A percentile compares a stretch with the other conserved stretches of the same genome.
Evolutionary conservation across 495 filamentous ascomycete genomes (phyloP).

Genomic region (Sordaria brevicollis): DNA sequence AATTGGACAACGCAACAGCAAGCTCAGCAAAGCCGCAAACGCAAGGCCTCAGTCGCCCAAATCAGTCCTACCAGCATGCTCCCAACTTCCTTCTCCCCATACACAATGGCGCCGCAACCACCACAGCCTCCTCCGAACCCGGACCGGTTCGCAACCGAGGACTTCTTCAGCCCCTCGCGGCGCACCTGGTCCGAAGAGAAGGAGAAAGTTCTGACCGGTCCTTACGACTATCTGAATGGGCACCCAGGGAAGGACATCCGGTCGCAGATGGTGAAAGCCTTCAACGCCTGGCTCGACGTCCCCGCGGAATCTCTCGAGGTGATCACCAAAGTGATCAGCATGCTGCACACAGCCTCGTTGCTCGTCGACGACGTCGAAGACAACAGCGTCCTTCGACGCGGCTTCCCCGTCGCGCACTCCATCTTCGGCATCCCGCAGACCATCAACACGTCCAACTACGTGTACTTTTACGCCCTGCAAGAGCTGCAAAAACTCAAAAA

Average conservation of each 20-base stretch:
- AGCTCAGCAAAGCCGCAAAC: slow-evolving; percentile 21
- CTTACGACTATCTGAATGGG: slow-evolving; percentile 76
- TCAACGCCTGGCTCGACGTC: slow-evolving; percentile 83
- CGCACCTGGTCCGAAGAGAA: slow-evolving; percentile 58
- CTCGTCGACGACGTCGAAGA: slow-evolving; percentile 93
- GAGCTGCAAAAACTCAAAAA: slow-evolving; percentile 71
- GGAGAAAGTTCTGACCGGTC: slow-evolving; percentile 70
- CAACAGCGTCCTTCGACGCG: slow-evolving; percentile 70
- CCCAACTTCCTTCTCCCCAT: slow-evolving; percentile 14
- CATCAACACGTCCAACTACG: slow-evolving; percentile 94
- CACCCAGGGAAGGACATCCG: slow-evolving; percentile 92
- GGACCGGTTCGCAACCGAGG: slow-evolving; percentile 34
- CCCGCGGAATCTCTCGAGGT: slow-evolving; percentile 65
- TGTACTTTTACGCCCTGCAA: slow-evolving; percentile 85
- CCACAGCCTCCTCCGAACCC: slow-evolving; percentile 30
- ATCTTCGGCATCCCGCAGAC: slow-evolving; percentile 96
- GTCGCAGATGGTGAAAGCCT: slow-evolving; percentile 73
- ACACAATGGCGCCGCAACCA: slow-evolving; percentile 20
- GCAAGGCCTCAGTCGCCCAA: slow-evolving; percentile 22
- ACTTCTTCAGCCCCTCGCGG: slow-evolving; percentile 27
- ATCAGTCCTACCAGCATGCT: slow-evolving; percentile 8
- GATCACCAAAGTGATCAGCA: slow-evolving; percentile 79
- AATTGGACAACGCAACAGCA: slow-evolving; percentile 6
- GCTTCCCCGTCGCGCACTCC: slow-evolving; percentile 81
- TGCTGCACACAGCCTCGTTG: slow-evolving; percentile 89